These are phyloP conservation scores for Aspergillus niger DNA, from an alignment of 2,329 filamentous ascomycete species.

Conservation along the genomic window DNA sequence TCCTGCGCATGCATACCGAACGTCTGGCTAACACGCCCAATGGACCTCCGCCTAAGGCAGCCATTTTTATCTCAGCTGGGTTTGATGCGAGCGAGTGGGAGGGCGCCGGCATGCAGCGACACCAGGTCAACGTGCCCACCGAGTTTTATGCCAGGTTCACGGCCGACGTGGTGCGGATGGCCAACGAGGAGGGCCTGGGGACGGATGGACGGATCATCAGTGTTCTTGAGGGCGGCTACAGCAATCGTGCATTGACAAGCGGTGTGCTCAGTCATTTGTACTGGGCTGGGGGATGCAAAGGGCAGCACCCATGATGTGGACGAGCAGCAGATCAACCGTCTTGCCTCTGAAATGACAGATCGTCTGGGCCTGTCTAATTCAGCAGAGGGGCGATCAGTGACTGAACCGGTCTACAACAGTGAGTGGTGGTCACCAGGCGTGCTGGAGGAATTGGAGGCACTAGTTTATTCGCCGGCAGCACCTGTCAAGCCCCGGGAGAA, in stretches of 20 bases:
- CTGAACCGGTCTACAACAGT: conserved; percentile 59
- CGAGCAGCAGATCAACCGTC: conserved; percentile 37
- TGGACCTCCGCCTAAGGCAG: conserved; percentile 70
- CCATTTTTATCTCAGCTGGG: conserved; percentile 91
- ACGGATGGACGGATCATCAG: conserved; percentile 87
- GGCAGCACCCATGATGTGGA: conserved; percentile 30
- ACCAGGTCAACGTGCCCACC: conserved; percentile 93
- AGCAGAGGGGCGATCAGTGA: conserved; percentile 9
- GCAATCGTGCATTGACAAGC: conserved; percentile 83
- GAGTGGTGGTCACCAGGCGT: conserved; percentile 70
- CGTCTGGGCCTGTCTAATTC: conserved; percentile 29
- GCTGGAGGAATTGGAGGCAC: conserved; percentile 69
- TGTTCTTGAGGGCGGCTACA: conserved; percentile 94
- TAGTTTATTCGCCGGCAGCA: conserved; percentile 55
- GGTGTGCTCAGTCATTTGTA: conserved; percentile 88
- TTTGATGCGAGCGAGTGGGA: conserved; percentile 98
- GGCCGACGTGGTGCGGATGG: conserved; percentile 77
- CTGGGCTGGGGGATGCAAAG: conserved; percentile 64
- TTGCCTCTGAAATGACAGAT: conserved; percentile 62
- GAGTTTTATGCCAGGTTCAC: conserved; percentile 94
- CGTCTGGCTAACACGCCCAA: conserved; percentile 60
- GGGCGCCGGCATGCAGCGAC: conserved; percentile 87
- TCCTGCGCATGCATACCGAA: conserved; percentile 71
- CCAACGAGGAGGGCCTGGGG: conserved; percentile 73
- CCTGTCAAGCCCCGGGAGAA: conserved; percentile 59